Percentiles rank a stretch among this genome's conserved stretches.
These are phyloP conservation scores for Trichoderma semiorbis DNA, from an alignment of 2,329 filamentous ascomycete species.

Conservation along the genomic window DNA sequence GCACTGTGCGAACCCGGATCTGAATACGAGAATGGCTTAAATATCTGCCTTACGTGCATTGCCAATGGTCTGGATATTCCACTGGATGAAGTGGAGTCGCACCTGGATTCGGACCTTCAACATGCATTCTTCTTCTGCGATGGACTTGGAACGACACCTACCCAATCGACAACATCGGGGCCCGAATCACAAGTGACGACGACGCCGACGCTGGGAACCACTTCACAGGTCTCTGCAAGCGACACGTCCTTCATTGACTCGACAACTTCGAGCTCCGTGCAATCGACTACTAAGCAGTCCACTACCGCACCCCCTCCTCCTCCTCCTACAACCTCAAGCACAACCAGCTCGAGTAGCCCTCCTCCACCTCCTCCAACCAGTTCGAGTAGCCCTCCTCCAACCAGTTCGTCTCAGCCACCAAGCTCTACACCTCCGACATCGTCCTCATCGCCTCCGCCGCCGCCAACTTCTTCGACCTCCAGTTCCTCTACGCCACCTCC, in stretches of 20 bases:
- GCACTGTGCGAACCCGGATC: slow-evolving; percentile 44
- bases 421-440: neutral
- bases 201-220: slow-evolving; percentile 25
- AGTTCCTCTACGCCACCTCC: neutral
- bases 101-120: neutral
- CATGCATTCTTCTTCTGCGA: slow-evolving; percentile 41
- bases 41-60: slow-evolving; percentile 44
- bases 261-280: neutral
- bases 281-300: neutral
- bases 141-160: slow-evolving; percentile 23
- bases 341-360: neutral
- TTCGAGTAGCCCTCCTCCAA: neutral
- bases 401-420: neutral
- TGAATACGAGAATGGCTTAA: slow-evolving; percentile 37
- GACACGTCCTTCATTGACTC: slow-evolving; percentile 1
- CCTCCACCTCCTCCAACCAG: neutral
- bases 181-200: slow-evolving; percentile 27
- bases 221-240: slow-evolving; percentile 27
- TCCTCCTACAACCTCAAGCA: neutral
- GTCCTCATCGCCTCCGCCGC: neutral
- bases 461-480: neutral
- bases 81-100: neutral
- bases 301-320: neutral
- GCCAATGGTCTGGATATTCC: slow-evolving; percentile 22
- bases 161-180: slow-evolving; percentile 15